phyloP scores from a whole-genome alignment of 192 early-diverging fungal genomes.

The Borealophlyctis nickersoniae region DNA sequence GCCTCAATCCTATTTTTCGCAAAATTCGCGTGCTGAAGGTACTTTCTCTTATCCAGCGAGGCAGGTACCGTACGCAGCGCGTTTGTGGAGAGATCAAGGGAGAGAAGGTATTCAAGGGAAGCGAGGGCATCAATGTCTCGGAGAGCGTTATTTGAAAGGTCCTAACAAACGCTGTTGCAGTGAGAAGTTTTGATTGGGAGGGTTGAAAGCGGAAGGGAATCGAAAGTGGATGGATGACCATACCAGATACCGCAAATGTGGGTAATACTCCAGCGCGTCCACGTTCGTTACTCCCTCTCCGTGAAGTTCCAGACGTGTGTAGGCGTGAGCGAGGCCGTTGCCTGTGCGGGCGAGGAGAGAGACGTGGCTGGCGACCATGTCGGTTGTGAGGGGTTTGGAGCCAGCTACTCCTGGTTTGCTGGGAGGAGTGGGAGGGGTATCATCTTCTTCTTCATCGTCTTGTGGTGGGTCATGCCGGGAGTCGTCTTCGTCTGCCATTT shows the following conservation, averaged over 20 bases:
- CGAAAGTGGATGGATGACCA: not conserved
- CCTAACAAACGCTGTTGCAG: no score
- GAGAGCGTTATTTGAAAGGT: conserved; percentile 45
- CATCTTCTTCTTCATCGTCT: not conserved
- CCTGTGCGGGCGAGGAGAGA: conserved; percentile 52
- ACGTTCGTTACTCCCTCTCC: conserved; percentile 40
- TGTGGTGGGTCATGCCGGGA: not conserved
- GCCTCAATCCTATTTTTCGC: conserved; percentile 39
- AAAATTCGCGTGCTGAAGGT: conserved; percentile 49
- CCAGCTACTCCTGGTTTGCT: not conserved
- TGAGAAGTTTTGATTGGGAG: not conserved
- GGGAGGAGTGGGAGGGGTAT: not conserved
- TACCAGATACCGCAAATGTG: conserved; percentile 51
- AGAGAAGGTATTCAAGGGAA: conserved; percentile 45
- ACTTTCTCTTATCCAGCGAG: conserved; percentile 43
- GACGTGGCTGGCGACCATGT: conserved; percentile 35
- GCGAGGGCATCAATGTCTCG: conserved; percentile 33
- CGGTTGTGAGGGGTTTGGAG: conserved; percentile 32
- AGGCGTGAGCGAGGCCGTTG: conserved; percentile 51
- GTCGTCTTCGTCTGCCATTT: not conserved
- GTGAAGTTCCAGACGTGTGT: conserved; percentile 49
- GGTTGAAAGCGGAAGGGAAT: conserved; percentile 1
- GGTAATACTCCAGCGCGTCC: conserved; percentile 38
- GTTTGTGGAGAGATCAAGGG: conserved; percentile 45
- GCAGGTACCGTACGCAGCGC: conserved; percentile 35